phyloP scores from a whole-genome alignment of 371 early-diverging fungal species.

The Syncephalis fuscata region DNA sequence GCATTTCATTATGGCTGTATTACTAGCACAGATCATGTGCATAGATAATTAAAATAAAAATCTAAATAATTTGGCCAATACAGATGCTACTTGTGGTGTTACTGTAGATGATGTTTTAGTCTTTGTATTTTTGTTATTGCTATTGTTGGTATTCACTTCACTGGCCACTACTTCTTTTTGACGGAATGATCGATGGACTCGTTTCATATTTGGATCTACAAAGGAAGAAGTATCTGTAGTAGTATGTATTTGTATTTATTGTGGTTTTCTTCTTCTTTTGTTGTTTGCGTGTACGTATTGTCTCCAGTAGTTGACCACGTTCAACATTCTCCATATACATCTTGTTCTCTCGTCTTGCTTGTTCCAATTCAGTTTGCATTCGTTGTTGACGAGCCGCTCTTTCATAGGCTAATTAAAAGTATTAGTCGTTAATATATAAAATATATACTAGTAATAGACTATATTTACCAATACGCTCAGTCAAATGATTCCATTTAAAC shows the following conservation, averaged over 20 bases:
- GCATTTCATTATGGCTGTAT: too few relatives aligned
- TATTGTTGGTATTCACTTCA: too few relatives aligned
- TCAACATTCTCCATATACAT: constrained; percentile 71
- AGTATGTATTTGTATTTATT: constrained; percentile 3
- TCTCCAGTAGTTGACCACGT: constrained; percentile 63
- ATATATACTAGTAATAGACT: constrained; percentile 1
- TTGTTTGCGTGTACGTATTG: constrained; percentile 49
- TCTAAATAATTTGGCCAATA: too few relatives aligned
- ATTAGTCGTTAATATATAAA: background rate
- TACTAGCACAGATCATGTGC: too few relatives aligned
- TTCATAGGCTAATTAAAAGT: constrained; percentile 40
- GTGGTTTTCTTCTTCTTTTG: constrained; percentile 13
- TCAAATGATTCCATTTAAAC: constrained; percentile 92
- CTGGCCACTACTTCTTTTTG: too few relatives aligned
- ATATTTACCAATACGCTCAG: constrained; percentile 68
- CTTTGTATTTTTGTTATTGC: too few relatives aligned
- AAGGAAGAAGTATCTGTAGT: too few relatives aligned
- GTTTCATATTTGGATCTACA: too few relatives aligned
- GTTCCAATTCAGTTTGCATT: constrained; percentile 68
- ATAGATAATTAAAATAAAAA: too few relatives aligned
- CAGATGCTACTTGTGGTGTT: too few relatives aligned
- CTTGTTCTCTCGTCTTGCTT: constrained; percentile 73
- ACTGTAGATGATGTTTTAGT: too few relatives aligned
- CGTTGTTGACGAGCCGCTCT: constrained; percentile 66
- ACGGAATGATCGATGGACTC: too few relatives aligned